Percentiles rank a stretch among this genome's conserved stretches.
These are phyloP conservation scores for Chrysochromulina parva DNA, from an alignment of 78 protist species.

Conservation along the genomic window DNA sequence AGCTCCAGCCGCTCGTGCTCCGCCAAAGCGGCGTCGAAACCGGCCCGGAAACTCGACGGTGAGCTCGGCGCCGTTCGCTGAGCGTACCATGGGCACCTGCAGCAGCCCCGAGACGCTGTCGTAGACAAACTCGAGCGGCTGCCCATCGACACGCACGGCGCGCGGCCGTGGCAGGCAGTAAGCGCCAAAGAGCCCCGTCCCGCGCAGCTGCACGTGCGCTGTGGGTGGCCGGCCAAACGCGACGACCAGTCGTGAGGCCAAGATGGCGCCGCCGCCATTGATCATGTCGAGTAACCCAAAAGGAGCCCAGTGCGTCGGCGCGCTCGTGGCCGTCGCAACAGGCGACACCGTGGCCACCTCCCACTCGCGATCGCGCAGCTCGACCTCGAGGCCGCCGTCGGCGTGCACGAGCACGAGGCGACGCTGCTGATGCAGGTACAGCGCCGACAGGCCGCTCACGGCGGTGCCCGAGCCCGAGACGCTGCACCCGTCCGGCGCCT, in stretches of 20 bases:
- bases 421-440: background rate
- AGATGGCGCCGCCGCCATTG: slow-evolving; percentile 51
- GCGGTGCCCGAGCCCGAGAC: no score
- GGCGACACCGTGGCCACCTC: slow-evolving; percentile 26
- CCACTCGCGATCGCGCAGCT: background rate
- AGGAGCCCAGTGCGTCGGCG: slow-evolving; percentile 24
- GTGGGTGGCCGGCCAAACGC: no score
- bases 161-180: background rate
- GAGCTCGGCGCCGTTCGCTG: no score
- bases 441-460: no score
- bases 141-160: background rate
- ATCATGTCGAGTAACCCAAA: slow-evolving; percentile 31
- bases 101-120: background rate
- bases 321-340: background rate
- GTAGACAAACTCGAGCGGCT: background rate
- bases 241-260: background rate
- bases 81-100: background rate
- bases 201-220: background rate
- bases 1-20: no score
- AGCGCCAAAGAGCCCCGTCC: background rate
- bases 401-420: no score
- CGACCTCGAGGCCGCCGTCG: background rate
- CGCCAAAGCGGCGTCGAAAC: no score
- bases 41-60: no score
- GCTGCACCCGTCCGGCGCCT: no score